Percentiles rank a stretch among this genome's conserved stretches.
Evolutionary conservation across 75 land plant species (phyloP).

Genomic region (Selaginella tamariscina): DNA sequence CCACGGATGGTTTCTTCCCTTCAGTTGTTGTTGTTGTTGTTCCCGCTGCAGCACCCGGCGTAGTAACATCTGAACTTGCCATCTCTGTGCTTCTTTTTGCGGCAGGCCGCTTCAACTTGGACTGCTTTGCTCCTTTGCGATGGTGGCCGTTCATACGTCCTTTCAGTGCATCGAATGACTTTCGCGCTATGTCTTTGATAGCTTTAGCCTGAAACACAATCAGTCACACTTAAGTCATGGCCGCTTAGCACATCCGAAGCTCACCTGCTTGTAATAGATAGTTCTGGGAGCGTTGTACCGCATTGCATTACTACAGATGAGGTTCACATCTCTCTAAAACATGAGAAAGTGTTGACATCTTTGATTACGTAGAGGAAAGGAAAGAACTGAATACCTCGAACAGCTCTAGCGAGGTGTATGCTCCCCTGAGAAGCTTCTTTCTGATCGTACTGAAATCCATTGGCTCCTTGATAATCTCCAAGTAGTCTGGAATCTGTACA

Average conservation of each 20-base stretch:
- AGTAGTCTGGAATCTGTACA: slow-evolving; percentile 79
- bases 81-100: background rate
- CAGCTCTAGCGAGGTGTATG: slow-evolving; percentile 42
- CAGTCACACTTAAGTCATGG: background rate
- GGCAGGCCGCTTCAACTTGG: background rate
- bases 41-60: background rate
- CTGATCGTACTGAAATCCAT: slow-evolving; percentile 87
- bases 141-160: background rate
- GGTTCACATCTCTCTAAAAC: slow-evolving; percentile 74
- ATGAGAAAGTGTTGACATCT: background rate
- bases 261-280: slow-evolving; percentile 78
- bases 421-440: slow-evolving; percentile 54
- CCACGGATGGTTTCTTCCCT: background rate
- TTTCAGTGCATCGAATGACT: slow-evolving; percentile 39
- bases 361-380: background rate
- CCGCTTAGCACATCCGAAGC: background rate
- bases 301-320: slow-evolving; percentile 90
- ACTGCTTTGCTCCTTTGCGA: no score
- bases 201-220: slow-evolving; percentile 43
- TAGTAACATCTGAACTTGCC: background rate
- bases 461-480: slow-evolving; percentile 78
- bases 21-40: no score
- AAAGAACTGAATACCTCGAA: slow-evolving; percentile 63
- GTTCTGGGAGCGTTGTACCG: slow-evolving; percentile 80
- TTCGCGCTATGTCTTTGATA: slow-evolving; percentile 72